Conservation (phyloP, 2,329 filamentous ascomycete genomes). For the Gnomoniopsis sp. region DNA sequence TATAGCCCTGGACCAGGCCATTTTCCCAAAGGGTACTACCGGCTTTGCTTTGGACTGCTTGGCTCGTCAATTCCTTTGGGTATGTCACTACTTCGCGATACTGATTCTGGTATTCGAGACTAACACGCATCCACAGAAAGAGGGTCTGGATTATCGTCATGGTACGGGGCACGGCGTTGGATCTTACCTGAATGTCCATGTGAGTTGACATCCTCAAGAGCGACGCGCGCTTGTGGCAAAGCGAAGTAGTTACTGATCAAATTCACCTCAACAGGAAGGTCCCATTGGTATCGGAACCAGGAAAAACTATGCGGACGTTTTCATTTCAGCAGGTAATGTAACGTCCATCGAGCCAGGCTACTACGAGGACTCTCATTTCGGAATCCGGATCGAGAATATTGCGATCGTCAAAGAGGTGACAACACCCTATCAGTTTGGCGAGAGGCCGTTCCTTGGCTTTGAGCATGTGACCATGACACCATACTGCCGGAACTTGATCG, state of each 20-base stretch:
- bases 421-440: conserved; percentile 83
- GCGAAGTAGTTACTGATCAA: not conserved
- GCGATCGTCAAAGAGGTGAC: conserved; percentile 86
- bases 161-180: conserved; percentile 96
- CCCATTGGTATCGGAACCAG: conserved; percentile 94
- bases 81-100: conserved; percentile 33
- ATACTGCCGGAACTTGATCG: conserved; percentile 85
- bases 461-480: conserved; percentile 98
- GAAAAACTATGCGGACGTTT: conserved; percentile 86
- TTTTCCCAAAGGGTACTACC: conserved; percentile 93
- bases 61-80: conserved; percentile 90
- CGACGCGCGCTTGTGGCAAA: not conserved
- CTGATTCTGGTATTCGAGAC: conserved; percentile 6
- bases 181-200: conserved; percentile 90
- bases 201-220: not conserved
- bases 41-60: conserved; percentile 88
- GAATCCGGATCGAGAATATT: conserved; percentile 95
- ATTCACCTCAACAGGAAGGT: conserved; percentile 54
- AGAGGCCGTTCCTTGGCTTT: conserved; percentile 91
- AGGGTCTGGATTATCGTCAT: conserved; percentile 92
- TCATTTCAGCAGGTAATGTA: conserved; percentile 87
- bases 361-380: conserved; percentile 93
- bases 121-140: conserved; percentile 40
- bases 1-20: conserved; percentile 78
- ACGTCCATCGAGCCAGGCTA: conserved; percentile 95